These are phyloP conservation scores for Sporothrix schenckii DNA, from an alignment of 2,329 filamentous ascomycete species.

Conservation along the genomic window DNA sequence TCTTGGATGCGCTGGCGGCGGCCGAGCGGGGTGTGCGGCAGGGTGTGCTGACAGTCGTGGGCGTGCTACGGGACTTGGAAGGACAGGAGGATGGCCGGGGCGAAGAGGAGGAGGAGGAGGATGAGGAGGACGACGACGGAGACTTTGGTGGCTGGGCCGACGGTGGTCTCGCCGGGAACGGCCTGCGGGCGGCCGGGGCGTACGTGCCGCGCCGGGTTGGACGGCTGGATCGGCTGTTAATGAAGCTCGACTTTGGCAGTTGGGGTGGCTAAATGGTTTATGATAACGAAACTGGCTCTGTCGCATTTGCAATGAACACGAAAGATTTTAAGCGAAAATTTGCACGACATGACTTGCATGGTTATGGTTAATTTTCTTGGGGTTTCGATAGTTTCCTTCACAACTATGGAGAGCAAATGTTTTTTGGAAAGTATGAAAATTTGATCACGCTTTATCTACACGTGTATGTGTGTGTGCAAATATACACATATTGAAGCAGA, in stretches of 20 bases:
- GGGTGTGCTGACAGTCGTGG: slow-evolving; percentile 70
- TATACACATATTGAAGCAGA: too few relatives aligned
- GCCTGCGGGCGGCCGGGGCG: slow-evolving; percentile 49
- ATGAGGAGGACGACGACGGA: slow-evolving; percentile 40
- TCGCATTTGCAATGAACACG: neutral
- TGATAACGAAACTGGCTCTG: neutral
- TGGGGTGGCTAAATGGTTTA: slow-evolving; percentile 46
- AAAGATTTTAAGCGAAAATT: too few relatives aligned
- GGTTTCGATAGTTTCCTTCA: too few relatives aligned
- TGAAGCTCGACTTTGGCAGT: slow-evolving; percentile 80
- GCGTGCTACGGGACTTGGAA: slow-evolving; percentile 50
- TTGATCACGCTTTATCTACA: neutral
- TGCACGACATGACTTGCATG: too few relatives aligned
- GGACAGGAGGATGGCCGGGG: slow-evolving; percentile 42
- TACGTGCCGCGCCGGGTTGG: slow-evolving; percentile 75
- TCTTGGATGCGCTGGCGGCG: slow-evolving; percentile 64
- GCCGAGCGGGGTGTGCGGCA: slow-evolving; percentile 67
- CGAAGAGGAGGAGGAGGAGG: slow-evolving; percentile 46
- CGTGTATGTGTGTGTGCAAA: too few relatives aligned
- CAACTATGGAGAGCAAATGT: too few relatives aligned
- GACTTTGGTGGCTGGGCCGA: slow-evolving; percentile 45
- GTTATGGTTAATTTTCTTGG: too few relatives aligned
- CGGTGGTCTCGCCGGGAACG: slow-evolving; percentile 39
- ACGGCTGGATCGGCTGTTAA: slow-evolving; percentile 80
- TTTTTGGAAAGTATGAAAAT: too few relatives aligned